These are phyloP conservation scores for Ophiocordyceps robertsii DNA, from an alignment of 2,329 filamentous ascomycete species.

Conservation along the genomic window DNA sequence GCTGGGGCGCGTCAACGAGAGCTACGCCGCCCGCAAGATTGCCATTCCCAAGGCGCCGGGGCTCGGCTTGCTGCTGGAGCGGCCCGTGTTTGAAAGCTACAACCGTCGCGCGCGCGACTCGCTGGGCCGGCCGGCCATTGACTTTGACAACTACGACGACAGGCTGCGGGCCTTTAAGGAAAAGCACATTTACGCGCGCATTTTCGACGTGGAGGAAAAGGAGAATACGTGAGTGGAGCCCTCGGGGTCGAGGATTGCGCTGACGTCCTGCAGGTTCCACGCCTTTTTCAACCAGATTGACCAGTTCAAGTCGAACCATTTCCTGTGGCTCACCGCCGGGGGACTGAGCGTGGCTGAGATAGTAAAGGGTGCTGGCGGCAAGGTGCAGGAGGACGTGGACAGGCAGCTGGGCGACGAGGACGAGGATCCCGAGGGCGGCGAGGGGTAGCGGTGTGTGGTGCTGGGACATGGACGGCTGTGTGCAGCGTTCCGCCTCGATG, in stretches of 20 bases:
- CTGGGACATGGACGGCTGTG: neutral
- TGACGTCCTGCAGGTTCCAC: constrained; percentile 43
- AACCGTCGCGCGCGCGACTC: constrained; percentile 58
- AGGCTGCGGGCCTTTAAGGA: constrained; percentile 85
- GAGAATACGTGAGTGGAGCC: constrained; percentile 60
- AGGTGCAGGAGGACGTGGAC: constrained; percentile 28
- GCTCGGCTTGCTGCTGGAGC: constrained; percentile 74
- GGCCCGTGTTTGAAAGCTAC: constrained; percentile 83
- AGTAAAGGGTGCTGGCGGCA: constrained; percentile 15
- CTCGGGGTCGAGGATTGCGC: neutral
- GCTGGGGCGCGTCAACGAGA: constrained; percentile 55
- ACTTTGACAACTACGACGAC: constrained; percentile 65
- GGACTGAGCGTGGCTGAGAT: constrained; percentile 48
- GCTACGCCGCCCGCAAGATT: constrained; percentile 59
- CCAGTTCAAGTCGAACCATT: constrained; percentile 57
- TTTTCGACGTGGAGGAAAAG: constrained; percentile 80
- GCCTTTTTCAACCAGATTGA: constrained; percentile 71
- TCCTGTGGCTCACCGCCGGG: constrained; percentile 60
- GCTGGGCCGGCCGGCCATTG: constrained; percentile 53
- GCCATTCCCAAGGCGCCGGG: constrained; percentile 91
- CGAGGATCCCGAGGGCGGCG: constrained; percentile 32
- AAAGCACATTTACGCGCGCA: constrained; percentile 78
- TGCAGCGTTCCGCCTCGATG: too few species aligned
- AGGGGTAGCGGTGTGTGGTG: constrained; percentile 16
- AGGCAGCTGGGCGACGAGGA: constrained; percentile 38